A percentile compares a stretch with the other conserved stretches of the same genome.
Conservation (phyloP, 805 yeast genomes). For the Jamesozyma hellenica region DNA sequence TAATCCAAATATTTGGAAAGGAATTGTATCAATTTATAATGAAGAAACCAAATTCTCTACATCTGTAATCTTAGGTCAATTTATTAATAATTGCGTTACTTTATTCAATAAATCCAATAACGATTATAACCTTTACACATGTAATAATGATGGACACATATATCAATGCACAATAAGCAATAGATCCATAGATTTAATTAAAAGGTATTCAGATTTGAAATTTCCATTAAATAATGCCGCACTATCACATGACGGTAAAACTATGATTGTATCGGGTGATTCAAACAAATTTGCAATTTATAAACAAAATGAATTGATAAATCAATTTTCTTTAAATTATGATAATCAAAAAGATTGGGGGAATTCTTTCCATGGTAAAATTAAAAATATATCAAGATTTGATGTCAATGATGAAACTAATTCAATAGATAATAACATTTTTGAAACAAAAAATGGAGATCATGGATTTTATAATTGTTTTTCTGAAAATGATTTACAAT, state of each 20-base stretch:
- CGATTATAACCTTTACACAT: conserved; percentile 50
- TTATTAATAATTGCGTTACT: conserved; percentile 73
- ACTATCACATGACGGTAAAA: conserved; percentile 51
- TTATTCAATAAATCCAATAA: conserved; percentile 36
- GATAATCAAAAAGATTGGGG: conserved; percentile 25
- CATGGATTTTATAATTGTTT: conserved; percentile 78
- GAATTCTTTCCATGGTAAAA: conserved; percentile 21
- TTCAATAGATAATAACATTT: conserved; percentile 28
- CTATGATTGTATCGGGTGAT: conserved; percentile 68
- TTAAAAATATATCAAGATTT: conserved; percentile 24
- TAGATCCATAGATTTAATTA: conserved; percentile 35
- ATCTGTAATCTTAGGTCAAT: conserved; percentile 59
- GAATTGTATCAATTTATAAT: conserved; percentile 36
- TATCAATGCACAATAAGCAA: conserved; percentile 52
- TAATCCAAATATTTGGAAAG: conserved; percentile 38
- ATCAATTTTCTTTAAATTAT: conserved; percentile 21
- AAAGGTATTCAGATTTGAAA: conserved; percentile 40
- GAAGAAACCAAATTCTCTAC: conserved; percentile 38
- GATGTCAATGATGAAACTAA: conserved; percentile 21
- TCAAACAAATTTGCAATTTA: conserved; percentile 51
- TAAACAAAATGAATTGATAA: conserved; percentile 29
- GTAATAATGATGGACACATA: conserved; percentile 73
- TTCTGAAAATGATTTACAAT: conserved; percentile 61
- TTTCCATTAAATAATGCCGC: conserved; percentile 69
- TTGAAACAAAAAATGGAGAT: conserved; percentile 50